Evolutionary conservation across 2,329 filamentous ascomycete genomes (phyloP).

Genomic region (Microcyclospora pomicola): DNA sequence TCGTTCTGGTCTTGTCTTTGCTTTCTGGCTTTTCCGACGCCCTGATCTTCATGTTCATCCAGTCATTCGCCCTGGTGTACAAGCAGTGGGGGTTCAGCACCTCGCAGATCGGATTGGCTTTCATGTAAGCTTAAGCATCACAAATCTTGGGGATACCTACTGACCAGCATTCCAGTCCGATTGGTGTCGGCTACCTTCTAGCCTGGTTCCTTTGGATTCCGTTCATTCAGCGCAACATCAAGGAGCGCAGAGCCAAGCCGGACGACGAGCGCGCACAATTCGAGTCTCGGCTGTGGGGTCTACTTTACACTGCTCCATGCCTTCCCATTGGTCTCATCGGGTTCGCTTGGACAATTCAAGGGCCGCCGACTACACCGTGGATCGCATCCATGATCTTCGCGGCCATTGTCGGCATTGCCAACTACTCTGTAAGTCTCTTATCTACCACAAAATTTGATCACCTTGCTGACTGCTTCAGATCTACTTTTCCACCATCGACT

Average conservation of each 20-base stretch:
- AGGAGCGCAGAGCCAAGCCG: slow-evolving; percentile 31
- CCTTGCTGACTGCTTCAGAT: slow-evolving; percentile 1
- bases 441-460: neutral
- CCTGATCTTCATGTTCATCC: slow-evolving; percentile 69
- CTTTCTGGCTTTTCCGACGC: slow-evolving; percentile 64
- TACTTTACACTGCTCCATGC: slow-evolving; percentile 49
- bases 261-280: slow-evolving; percentile 44
- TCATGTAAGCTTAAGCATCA: slow-evolving; percentile 28
- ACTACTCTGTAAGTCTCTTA: slow-evolving; percentile 25
- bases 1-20: slow-evolving; percentile 56
- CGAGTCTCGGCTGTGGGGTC: slow-evolving; percentile 53
- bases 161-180: slow-evolving; percentile 27
- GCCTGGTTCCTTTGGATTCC: slow-evolving; percentile 50
- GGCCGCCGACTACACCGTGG: slow-evolving; percentile 49
- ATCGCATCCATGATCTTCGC: slow-evolving; percentile 55
- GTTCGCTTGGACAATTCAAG: slow-evolving; percentile 58
- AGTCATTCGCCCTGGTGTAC: slow-evolving; percentile 58
- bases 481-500: slow-evolving; percentile 66
- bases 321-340: slow-evolving; percentile 57
- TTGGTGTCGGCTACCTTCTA: slow-evolving; percentile 53
- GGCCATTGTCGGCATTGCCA: slow-evolving; percentile 57
- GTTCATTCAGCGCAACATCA: slow-evolving; percentile 37
- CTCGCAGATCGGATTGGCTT: slow-evolving; percentile 45
- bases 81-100: slow-evolving; percentile 52
- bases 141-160: too few species aligned